Evolutionary conservation across 345 rosid genomes (phyloP), one percentile per base, ranked within the genome.

Genomic region (Corchorus capsularis): DNA sequence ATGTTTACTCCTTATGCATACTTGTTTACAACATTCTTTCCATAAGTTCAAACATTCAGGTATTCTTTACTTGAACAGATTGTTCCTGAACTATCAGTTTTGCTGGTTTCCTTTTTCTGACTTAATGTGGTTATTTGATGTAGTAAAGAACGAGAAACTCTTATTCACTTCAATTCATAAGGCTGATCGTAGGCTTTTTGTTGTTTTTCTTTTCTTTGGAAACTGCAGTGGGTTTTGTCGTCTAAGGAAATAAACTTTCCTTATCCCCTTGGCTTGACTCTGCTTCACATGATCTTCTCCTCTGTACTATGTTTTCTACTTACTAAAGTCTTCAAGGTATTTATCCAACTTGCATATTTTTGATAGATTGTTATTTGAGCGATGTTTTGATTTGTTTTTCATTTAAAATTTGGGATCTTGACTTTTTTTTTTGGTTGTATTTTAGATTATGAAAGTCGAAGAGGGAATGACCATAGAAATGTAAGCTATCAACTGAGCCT

Each of bases 221-320:
- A 63, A 20, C 6, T 84, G 92, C 94, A 95, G 97, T 95, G 96
- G 98, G 96, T 93, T 78, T 84, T 95, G 84, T 95, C 99, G 77
- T 95, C 99, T 19, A 92, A 92, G 88, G 99, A 95, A 83, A 92
- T 95, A 4, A 95, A 95, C 80, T 95, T 95, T 65, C 98, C 99
- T 72, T 93, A 92, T 80, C 99, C 98, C 57, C 99, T 95, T 78
- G 98, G 93, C 46, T 87, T 95, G 91, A 93, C 99, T 82, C 90
- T 95, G 53, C 97, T 93, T 73, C 98, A 95, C 86, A 95, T 95
- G 99, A 82, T 86, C 57, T 93, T 93, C 85, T 95, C 98, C 57
- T 92, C 99, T 22, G 86, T 91, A 35, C 80, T 95, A 78, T 95
- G 99, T 82, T 92, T 93, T 74, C n/a, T 89, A 46, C 85, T 93